These are phyloP conservation scores for Prunus davidiana DNA, from an alignment of 306 rosid genomes.

Conservation along the genomic window DNA sequence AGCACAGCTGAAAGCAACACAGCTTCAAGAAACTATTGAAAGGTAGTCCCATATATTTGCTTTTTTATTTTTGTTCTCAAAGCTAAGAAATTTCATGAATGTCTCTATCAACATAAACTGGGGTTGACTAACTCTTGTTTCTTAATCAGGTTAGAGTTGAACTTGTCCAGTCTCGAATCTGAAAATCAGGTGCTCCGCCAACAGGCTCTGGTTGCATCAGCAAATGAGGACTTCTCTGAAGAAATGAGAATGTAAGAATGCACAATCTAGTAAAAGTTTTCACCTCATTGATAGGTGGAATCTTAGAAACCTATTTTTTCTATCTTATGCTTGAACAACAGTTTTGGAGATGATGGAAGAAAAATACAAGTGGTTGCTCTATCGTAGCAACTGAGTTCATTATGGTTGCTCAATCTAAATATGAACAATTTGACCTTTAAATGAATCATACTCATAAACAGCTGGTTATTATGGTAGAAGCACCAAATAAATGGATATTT, in stretches of 20 bases:
- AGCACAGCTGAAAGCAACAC: slow-evolving; percentile 55
- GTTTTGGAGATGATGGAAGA: not conserved
- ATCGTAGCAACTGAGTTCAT: too few species aligned
- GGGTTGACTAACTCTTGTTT: slow-evolving; percentile 26
- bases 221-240: slow-evolving; percentile 68
- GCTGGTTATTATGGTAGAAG: not conserved
- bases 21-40: slow-evolving; percentile 75
- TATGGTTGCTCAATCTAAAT: not conserved
- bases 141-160: slow-evolving; percentile 59
- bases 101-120: slow-evolving; percentile 13
- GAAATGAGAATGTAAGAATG: slow-evolving; percentile 57
- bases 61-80: not conserved
- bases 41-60: slow-evolving; percentile 38
- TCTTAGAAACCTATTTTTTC: not conserved
- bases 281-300: not conserved
- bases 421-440: not conserved
- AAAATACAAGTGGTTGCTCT: not conserved
- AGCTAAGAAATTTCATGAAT: not conserved
- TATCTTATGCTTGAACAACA: not conserved
- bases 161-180: slow-evolving; percentile 75
- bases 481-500: not conserved
- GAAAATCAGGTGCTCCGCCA: slow-evolving; percentile 90
- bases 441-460: not conserved
- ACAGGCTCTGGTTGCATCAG: slow-evolving; percentile 69
- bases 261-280: not conserved